These are phyloP conservation scores for Eutrema yunnanense DNA, from an alignment of 345 rosid species.

Conservation along the genomic window DNA sequence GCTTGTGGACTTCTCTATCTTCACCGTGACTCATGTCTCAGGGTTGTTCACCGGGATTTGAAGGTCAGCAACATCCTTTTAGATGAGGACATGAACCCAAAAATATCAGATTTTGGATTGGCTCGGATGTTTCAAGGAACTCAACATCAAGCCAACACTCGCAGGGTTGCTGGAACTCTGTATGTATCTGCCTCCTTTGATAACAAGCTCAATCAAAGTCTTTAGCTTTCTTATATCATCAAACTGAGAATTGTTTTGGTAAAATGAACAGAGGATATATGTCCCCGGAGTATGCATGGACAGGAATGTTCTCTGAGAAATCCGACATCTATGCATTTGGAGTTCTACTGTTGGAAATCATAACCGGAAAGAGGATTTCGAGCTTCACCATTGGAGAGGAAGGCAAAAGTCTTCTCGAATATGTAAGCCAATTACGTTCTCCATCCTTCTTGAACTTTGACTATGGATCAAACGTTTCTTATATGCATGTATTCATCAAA, in stretches of 20 bases:
- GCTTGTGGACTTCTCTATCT: slow-evolving; percentile 46
- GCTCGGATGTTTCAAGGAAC: slow-evolving; percentile 40
- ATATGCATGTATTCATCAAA: neutral
- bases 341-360: slow-evolving; percentile 56
- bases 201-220: neutral
- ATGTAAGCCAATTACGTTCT: neutral
- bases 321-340: slow-evolving; percentile 71
- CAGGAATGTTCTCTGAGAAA: slow-evolving; percentile 55
- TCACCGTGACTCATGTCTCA: slow-evolving; percentile 41
- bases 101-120: slow-evolving; percentile 48
- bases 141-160: slow-evolving; percentile 33
- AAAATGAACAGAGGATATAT: slow-evolving; percentile 53
- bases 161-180: slow-evolving; percentile 40
- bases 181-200: slow-evolving; percentile 12
- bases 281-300: slow-evolving; percentile 77
- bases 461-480: neutral
- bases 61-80: slow-evolving; percentile 39
- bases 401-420: slow-evolving; percentile 25
- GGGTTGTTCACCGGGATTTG: slow-evolving; percentile 38
- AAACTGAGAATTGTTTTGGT: neutral
- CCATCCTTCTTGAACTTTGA: neutral
- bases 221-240: neutral
- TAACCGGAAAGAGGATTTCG: slow-evolving; percentile 43
- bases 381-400: slow-evolving; percentile 23
- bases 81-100: slow-evolving; percentile 37